phyloP scores from a whole-genome alignment of 116 monocot genomes.

The Cymodocea nodosa region DNA sequence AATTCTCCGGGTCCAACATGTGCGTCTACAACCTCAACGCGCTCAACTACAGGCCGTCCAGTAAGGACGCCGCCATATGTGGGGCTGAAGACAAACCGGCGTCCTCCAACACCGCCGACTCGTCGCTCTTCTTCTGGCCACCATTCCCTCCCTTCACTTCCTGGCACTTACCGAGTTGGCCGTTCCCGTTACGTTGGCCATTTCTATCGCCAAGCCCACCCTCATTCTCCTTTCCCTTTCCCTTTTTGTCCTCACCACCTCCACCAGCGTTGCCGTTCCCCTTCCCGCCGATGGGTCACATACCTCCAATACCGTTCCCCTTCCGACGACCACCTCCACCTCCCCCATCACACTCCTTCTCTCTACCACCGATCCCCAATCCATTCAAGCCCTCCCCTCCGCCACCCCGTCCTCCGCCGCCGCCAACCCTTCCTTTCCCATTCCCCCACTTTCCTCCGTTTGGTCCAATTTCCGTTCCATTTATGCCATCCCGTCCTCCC shows the following conservation, averaged over 20 bases:
- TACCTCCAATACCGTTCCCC: constrained; percentile 7
- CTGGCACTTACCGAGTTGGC: constrained; percentile 16
- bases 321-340: constrained; percentile 3
- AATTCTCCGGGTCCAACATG: constrained; percentile 7
- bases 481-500: constrained; percentile 26
- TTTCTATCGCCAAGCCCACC: constrained; percentile 16
- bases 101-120: not conserved
- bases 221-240: constrained; percentile 17
- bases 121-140: constrained; percentile 74
- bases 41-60: constrained; percentile 43
- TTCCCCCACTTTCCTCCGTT: not conserved
- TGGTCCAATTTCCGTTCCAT: not conserved
- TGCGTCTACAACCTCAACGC: constrained; percentile 61
- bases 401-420: constrained; percentile 2
- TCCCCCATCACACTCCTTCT: not conserved
- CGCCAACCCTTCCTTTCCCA: no score
- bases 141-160: constrained; percentile 42
- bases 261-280: constrained; percentile 11
- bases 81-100: not conserved
- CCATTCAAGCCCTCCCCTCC: constrained; percentile 12
- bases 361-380: not conserved
- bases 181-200: constrained; percentile 26
- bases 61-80: constrained; percentile 26
- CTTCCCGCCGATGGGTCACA: constrained; percentile 8
- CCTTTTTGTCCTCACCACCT: not conserved